phyloP scores from a whole-genome alignment of 371 early-diverging fungal genomes.

The Apophysomyces sp. region DNA sequence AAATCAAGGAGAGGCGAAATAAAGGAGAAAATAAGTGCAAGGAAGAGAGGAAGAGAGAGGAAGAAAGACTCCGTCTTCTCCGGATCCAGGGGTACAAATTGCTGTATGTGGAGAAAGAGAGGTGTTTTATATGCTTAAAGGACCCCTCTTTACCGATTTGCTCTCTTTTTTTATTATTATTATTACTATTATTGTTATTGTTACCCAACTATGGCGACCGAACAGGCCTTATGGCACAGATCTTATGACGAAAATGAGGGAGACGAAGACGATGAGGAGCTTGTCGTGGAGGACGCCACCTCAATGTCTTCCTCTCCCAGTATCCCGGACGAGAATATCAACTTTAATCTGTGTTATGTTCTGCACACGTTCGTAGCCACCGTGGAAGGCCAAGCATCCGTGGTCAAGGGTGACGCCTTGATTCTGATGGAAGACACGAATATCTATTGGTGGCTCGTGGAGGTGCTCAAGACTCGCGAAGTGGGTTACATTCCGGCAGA shows the following conservation, averaged over 20 bases:
- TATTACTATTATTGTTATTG: too few relatives aligned
- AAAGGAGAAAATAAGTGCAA: background rate
- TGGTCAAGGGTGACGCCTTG: slow-evolving; percentile 84
- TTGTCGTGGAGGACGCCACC: slow-evolving; percentile 34
- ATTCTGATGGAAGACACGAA: slow-evolving; percentile 94
- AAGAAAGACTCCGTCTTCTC: background rate
- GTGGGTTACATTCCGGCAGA: slow-evolving; percentile 97
- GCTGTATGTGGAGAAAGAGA: slow-evolving; percentile 1
- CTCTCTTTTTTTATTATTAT: background rate
- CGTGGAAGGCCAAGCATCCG: slow-evolving; percentile 92
- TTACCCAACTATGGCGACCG: background rate
- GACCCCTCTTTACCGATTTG: slow-evolving; percentile 2
- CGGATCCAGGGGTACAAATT: background rate
- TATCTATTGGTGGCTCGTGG: slow-evolving; percentile 97
- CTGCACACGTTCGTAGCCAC: slow-evolving; percentile 92
- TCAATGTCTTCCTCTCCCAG: slow-evolving; percentile 60
- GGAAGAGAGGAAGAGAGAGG: background rate
- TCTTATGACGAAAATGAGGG: slow-evolving; percentile 36
- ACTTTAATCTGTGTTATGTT: slow-evolving; percentile 85
- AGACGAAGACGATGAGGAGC: slow-evolving; percentile 55
- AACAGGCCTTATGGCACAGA: slow-evolving; percentile 23
- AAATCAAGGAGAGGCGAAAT: background rate
- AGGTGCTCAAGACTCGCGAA: slow-evolving; percentile 80
- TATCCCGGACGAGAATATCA: slow-evolving; percentile 74
- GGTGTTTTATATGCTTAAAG: background rate